phyloP scores from a whole-genome alignment of 1,139 yeast genomes.

The Nadsonia commutata region DNA sequence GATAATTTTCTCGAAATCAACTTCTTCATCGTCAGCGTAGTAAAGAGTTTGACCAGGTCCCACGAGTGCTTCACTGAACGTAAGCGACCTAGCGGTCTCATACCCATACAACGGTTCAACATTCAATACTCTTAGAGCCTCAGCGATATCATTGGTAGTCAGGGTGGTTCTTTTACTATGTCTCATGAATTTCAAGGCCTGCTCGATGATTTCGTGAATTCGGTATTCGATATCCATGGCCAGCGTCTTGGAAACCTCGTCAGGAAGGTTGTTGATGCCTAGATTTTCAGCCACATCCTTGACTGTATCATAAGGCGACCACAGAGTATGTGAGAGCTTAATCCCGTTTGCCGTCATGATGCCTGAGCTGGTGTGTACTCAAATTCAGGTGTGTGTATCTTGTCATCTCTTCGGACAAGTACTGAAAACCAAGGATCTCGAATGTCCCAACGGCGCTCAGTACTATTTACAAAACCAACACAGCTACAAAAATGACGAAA shows the following conservation, averaged over 20 bases:
- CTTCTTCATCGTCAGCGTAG: conserved; percentile 81
- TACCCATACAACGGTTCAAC: conserved; percentile 50
- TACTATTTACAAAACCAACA: too few species aligned
- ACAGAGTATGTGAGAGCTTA: conserved; percentile 72
- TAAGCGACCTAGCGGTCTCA: conserved; percentile 36
- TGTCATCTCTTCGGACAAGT: too few species aligned
- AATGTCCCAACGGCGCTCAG: too few species aligned
- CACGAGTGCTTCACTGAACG: conserved; percentile 67
- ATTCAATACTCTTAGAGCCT: conserved; percentile 72
- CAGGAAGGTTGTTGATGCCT: conserved; percentile 66
- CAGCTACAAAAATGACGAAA: too few species aligned
- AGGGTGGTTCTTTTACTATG: conserved; percentile 77
- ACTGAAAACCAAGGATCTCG: too few species aligned
- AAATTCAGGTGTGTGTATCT: not conserved
- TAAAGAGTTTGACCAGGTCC: conserved; percentile 93
- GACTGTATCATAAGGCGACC: conserved; percentile 97
- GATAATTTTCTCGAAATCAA: conserved; percentile 85
- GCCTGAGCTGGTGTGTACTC: conserved; percentile 2
- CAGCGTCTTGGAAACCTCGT: conserved; percentile 83
- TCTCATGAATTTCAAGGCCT: conserved; percentile 91
- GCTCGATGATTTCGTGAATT: conserved; percentile 87
- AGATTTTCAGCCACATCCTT: conserved; percentile 89
- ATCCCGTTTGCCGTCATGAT: conserved; percentile 15
- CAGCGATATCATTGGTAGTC: conserved; percentile 67
- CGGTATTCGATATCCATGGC: conserved; percentile 99